phyloP scores from a whole-genome alignment of 129 eudicot species.

The Glebionis coronaria region DNA sequence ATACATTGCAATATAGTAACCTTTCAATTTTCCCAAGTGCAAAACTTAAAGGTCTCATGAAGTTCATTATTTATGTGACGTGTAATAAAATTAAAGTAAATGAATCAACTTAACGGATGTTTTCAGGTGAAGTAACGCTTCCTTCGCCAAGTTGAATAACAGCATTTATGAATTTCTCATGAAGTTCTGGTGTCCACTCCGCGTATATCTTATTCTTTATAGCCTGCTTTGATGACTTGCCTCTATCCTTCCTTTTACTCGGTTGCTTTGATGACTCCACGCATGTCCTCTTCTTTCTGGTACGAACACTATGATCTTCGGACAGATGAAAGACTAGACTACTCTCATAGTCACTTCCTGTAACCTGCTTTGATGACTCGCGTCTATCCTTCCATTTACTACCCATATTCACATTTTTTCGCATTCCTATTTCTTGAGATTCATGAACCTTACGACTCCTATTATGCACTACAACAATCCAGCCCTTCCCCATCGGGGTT shows the following conservation, averaged over 20 bases:
- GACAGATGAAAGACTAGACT: background rate
- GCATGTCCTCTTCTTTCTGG: conserved; percentile 28
- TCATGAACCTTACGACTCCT: background rate
- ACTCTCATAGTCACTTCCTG: too few species aligned
- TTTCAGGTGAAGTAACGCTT: conserved; percentile 29
- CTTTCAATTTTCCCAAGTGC: too few species aligned
- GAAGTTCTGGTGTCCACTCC: conserved; percentile 52
- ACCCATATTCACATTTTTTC: background rate
- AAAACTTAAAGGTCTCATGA: too few species aligned
- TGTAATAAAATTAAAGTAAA: too few species aligned
- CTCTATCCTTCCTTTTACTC: too few species aligned
- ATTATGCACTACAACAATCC: too few species aligned
- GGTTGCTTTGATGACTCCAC: too few species aligned
- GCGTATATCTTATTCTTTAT: conserved; percentile 28
- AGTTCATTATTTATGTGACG: too few species aligned
- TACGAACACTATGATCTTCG: background rate
- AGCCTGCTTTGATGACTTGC: too few species aligned
- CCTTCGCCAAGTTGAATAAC: conserved; percentile 42
- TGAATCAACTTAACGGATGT: background rate
- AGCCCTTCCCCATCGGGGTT: too few species aligned
- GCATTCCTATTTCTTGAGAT: background rate
- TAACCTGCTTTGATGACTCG: too few species aligned
- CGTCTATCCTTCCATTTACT: background rate
- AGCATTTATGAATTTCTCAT: conserved; percentile 37
- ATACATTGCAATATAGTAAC: too few species aligned